Evolutionary conservation across 495 filamentous ascomycete genomes (phyloP).

Genomic region (Aspergillus funiculosus): DNA sequence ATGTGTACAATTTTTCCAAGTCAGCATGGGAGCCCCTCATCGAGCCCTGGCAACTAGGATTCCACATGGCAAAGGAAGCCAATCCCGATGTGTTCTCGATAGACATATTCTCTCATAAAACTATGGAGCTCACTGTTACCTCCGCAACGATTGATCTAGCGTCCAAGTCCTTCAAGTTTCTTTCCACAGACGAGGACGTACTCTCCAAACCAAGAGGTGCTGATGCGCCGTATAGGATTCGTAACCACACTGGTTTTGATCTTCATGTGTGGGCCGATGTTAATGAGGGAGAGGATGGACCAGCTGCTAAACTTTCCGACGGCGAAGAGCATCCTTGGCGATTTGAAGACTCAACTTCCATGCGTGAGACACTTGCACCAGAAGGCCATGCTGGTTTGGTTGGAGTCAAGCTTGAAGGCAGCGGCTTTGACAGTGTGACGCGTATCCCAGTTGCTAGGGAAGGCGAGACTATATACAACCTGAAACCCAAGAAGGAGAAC

Average conservation of each 20-base stretch:
- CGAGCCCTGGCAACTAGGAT: conserved; percentile 91
- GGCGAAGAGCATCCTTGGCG: conserved; percentile 92
- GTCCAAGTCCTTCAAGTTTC: conserved; percentile 87
- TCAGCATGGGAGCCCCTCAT: conserved; percentile 96
- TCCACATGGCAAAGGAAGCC: conserved; percentile 77
- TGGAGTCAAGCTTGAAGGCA: conserved; percentile 79
- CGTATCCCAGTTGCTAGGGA: conserved; percentile 89
- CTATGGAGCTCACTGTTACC: conserved; percentile 85
- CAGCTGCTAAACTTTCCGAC: conserved; percentile 75
- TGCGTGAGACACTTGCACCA: conserved; percentile 82
- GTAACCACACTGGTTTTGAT: conserved; percentile 92
- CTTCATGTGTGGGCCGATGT: conserved; percentile 75
- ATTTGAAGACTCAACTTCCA: conserved; percentile 90
- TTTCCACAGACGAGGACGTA: conserved; percentile 85
- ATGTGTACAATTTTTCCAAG: conserved; percentile 98
- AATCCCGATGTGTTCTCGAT: conserved; percentile 71
- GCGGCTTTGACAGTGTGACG: conserved; percentile 84
- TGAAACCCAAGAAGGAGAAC: conserved; percentile 76
- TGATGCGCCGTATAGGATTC: conserved; percentile 88
- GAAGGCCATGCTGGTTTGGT: conserved; percentile 74
- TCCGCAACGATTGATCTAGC: conserved; percentile 89
- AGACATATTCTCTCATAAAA: conserved; percentile 81
- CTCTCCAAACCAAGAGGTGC: conserved; percentile 86
- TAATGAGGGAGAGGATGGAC: conserved; percentile 53
- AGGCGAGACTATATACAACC: conserved; percentile 80